These are phyloP conservation scores for Styphnolobium japonicum DNA, from an alignment of 306 rosid species.

Conservation along the genomic window DNA sequence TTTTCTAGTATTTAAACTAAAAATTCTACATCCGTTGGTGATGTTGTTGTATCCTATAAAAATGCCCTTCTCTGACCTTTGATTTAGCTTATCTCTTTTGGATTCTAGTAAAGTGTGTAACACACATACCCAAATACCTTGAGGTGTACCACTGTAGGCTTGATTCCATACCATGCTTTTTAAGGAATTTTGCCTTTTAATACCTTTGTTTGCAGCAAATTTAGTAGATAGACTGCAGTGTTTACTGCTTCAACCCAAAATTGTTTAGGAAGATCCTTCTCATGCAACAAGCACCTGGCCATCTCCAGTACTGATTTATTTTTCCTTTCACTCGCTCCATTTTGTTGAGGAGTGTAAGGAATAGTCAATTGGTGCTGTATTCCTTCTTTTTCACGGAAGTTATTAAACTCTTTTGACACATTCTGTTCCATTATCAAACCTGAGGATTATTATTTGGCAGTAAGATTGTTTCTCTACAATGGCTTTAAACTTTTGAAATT, in stretches of 20 bases:
- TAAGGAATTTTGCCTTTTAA: background rate
- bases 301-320: background rate
- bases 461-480: background rate
- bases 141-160: background rate
- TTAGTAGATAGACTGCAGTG: background rate
- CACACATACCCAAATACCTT: too few relatives aligned
- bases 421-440: background rate
- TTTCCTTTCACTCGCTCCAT: background rate
- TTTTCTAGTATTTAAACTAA: too few relatives aligned
- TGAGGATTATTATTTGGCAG: background rate
- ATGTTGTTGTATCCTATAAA: background rate
- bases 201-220: background rate
- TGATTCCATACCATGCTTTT: background rate
- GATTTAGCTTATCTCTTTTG: background rate
- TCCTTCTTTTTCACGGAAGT: background rate
- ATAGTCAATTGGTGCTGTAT: background rate
- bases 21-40: too few relatives aligned
- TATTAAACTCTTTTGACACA: background rate
- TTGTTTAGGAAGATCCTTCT: background rate
- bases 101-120: too few relatives aligned
- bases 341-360: background rate
- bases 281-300: background rate
- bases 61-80: background rate
- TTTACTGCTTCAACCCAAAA: background rate
- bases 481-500: too few relatives aligned